Evolutionary conservation across 2,329 filamentous ascomycete species (phyloP).

Genomic region (Apiospora saccharicola): DNA sequence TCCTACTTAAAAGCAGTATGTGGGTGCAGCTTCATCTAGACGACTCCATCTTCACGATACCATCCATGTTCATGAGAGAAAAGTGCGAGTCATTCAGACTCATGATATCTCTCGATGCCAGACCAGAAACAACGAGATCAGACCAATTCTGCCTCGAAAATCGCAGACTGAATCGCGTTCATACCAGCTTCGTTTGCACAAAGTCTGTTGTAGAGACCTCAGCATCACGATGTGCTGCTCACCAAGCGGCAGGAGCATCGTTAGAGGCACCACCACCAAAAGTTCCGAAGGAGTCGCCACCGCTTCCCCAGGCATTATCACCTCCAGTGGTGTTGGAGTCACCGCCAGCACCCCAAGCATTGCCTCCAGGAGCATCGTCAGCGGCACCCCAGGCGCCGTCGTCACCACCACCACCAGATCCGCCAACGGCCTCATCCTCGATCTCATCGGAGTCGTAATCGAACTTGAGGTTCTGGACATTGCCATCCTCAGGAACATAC

Average conservation of each 20-base stretch:
- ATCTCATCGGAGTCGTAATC: constrained; percentile 61
- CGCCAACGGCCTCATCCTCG: constrained; percentile 46
- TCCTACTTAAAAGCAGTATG: constrained; percentile 9
- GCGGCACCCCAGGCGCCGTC: constrained; percentile 35
- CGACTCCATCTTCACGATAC: not conserved
- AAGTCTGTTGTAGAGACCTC: too few species aligned
- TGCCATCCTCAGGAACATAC: constrained; percentile 63
- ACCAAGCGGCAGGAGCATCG: constrained; percentile 6
- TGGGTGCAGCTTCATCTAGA: not conserved
- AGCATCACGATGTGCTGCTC: not conserved
- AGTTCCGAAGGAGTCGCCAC: not conserved
- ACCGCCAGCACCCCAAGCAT: constrained; percentile 20
- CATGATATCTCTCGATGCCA: not conserved
- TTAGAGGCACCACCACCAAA: constrained; percentile 7
- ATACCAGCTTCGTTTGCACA: not conserved
- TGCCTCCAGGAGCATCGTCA: constrained; percentile 10
- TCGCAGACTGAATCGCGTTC: not conserved
- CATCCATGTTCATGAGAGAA: not conserved
- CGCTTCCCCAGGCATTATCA: constrained; percentile 25
- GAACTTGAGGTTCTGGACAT: constrained; percentile 55
- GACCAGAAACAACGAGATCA: not conserved
- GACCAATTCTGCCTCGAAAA: not conserved
- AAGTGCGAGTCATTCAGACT: constrained; percentile 1
- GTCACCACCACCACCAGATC: constrained; percentile 34
- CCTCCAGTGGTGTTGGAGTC: not conserved